These are phyloP conservation scores for Allium sativum DNA, from an alignment of 106 monocot genomes.

Conservation along the genomic window DNA sequence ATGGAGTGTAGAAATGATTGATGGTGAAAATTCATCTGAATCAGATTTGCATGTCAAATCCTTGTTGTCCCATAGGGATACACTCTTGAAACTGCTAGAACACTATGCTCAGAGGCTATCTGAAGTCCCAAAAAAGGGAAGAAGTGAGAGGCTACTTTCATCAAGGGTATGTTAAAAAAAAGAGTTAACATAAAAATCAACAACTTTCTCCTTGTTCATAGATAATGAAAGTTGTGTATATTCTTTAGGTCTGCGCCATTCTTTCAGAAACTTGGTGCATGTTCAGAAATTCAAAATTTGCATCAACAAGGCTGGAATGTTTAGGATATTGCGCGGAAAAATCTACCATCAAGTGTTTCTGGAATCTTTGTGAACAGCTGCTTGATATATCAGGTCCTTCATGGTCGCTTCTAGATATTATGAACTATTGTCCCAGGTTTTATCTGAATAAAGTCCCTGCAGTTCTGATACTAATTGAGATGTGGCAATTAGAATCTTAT, in stretches of 20 bases:
- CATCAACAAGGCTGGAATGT: slow-evolving; percentile 51
- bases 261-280: slow-evolving; percentile 84
- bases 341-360: slow-evolving; percentile 52
- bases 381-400: slow-evolving; percentile 62
- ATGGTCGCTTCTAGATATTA: neutral
- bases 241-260: slow-evolving; percentile 62
- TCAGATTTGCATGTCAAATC: slow-evolving; percentile 26
- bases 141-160: slow-evolving; percentile 45
- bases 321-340: slow-evolving; percentile 63
- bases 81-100: slow-evolving; percentile 61
- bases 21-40: slow-evolving; percentile 66
- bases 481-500: too few relatives aligned
- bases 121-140: slow-evolving; percentile 34
- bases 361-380: slow-evolving; percentile 78
- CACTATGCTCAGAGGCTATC: slow-evolving; percentile 29
- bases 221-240: too few relatives aligned
- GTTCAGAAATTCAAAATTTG: slow-evolving; percentile 65
- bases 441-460: too few relatives aligned
- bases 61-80: slow-evolving; percentile 42
- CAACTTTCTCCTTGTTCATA: too few relatives aligned
- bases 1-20: slow-evolving; percentile 67
- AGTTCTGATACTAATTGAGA: too few relatives aligned
- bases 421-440: neutral
- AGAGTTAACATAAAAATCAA: too few relatives aligned
- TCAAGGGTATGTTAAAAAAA: slow-evolving; percentile 50